A percentile compares a stretch with the other conserved stretches of the same genome.
Evolutionary conservation across 2,329 filamentous ascomycete genomes (phyloP).

Genomic region (Aureobasidium sp.): DNA sequence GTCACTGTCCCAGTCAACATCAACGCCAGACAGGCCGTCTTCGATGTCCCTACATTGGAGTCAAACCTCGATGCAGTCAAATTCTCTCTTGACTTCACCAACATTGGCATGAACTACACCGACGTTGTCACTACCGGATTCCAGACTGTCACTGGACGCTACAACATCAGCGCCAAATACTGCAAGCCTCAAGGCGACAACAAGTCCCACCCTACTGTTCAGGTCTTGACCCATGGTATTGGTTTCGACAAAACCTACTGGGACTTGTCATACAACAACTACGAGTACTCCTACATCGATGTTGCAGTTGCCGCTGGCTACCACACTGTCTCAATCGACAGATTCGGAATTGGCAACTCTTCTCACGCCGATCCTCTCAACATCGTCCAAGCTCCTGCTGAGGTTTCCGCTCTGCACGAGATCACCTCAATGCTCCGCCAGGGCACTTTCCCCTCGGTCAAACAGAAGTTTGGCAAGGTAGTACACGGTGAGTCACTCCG

Average conservation of each 20-base stretch:
- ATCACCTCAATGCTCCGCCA: constrained; percentile 25
- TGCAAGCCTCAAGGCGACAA: constrained; percentile 19
- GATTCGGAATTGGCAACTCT: constrained; percentile 32
- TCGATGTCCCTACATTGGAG: constrained; percentile 40
- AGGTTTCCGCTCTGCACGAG: constrained; percentile 30
- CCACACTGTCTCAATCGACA: constrained; percentile 35
- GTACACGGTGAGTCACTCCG: constrained; percentile 23
- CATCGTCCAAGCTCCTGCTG: constrained; percentile 30
- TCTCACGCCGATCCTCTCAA: constrained; percentile 32
- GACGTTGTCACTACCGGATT: constrained; percentile 24
- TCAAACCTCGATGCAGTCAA: constrained; percentile 50
- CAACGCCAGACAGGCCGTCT: constrained; percentile 45
- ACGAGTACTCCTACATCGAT: constrained; percentile 33
- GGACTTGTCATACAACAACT: constrained; percentile 25
- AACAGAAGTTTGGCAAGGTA: constrained; percentile 27
- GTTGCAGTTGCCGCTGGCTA: constrained; percentile 31
- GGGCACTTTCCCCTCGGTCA: constrained; percentile 21
- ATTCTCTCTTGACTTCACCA: constrained; percentile 44
- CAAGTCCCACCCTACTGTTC: constrained; percentile 20
- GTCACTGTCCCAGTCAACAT: constrained; percentile 49
- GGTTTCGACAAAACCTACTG: constrained; percentile 30
- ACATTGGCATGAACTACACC: constrained; percentile 44
- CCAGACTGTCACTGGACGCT: constrained; percentile 15
- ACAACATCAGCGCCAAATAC: constrained; percentile 18
- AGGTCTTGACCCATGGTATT: constrained; percentile 34